Evolutionary conservation across 2,329 filamentous ascomycete species (phyloP).

Genomic region (Triangularia setosa): DNA sequence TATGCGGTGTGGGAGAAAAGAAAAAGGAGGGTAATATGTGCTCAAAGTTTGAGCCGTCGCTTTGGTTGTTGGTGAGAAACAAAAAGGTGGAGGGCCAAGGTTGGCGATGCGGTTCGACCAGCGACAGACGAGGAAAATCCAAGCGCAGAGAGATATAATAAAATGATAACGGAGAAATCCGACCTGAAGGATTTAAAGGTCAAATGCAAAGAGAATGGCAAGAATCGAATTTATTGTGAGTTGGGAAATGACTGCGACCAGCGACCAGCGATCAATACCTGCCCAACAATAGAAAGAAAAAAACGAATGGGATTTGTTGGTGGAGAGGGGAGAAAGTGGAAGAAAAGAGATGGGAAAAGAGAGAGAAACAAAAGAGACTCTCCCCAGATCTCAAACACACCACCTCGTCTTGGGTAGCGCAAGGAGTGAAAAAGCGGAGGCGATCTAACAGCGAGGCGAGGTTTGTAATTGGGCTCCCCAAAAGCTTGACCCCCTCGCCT

Average conservation of each 20-base stretch:
- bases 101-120: slow-evolving; percentile 5
- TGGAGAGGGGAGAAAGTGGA: not conserved
- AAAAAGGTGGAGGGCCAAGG: not conserved
- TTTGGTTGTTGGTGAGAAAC: not conserved
- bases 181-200: not conserved
- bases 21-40: not conserved
- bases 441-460: slow-evolving; percentile 15
- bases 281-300: slow-evolving; percentile 14
- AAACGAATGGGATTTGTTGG: not conserved
- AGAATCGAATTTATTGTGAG: not conserved
- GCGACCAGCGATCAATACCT: slow-evolving; percentile 21
- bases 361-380: not conserved
- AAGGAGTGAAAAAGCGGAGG: not conserved
- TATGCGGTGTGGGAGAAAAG: not conserved
- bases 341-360: slow-evolving; percentile 3
- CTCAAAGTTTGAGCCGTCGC: not conserved
- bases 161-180: not conserved
- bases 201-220: slow-evolving; percentile 6
- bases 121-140: slow-evolving; percentile 2
- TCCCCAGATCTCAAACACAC: not conserved
- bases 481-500: slow-evolving; percentile 22
- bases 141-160: not conserved
- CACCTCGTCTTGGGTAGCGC: not conserved
- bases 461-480: slow-evolving; percentile 17
- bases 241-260: slow-evolving; percentile 13